A percentile compares a stretch with the other conserved stretches of the same genome.
Conservation (phyloP, 1,284 basidiomycete species). For the Papiliotrema laurentii region DNA sequence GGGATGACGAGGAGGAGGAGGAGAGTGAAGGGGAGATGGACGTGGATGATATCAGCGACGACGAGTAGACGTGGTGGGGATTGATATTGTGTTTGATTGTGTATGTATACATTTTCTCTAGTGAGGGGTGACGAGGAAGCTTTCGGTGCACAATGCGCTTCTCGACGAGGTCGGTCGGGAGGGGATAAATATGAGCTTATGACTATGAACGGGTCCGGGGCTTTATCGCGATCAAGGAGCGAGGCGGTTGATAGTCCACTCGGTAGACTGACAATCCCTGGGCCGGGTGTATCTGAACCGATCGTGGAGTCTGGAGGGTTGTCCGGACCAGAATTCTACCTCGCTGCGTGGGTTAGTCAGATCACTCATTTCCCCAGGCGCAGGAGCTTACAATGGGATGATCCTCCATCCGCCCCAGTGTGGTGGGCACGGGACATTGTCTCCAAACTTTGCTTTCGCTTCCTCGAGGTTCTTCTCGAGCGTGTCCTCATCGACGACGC, state of each 20-base stretch:
- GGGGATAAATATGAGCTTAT: too few species aligned
- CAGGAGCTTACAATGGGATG: constrained; percentile 67
- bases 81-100: neutral
- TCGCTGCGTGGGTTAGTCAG: constrained; percentile 50
- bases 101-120: constrained; percentile 4
- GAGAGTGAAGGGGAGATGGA: constrained; percentile 6
- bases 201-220: too few species aligned
- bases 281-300: constrained; percentile 71
- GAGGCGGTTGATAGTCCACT: constrained; percentile 70
- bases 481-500: constrained; percentile 65
- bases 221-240: constrained; percentile 56
- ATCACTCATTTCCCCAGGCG: neutral
- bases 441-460: constrained; percentile 58
- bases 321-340: constrained; percentile 91
- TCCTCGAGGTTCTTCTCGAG: constrained; percentile 61
- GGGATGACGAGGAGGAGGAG: constrained; percentile 11
- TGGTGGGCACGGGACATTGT: constrained; percentile 68
- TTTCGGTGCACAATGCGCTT: neutral
- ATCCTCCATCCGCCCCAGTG: constrained; percentile 98
- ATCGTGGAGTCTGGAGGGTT: constrained; percentile 84
- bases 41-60: constrained; percentile 6
- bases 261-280: constrained; percentile 53
- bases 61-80: constrained; percentile 1
- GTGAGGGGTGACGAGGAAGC: neutral
- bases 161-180: too few species aligned